A percentile compares a stretch with the other conserved stretches of the same genome.
These are phyloP conservation scores for Acrodontium crateriforme DNA, from an alignment of 2,329 filamentous ascomycete genomes.

Conservation along the genomic window DNA sequence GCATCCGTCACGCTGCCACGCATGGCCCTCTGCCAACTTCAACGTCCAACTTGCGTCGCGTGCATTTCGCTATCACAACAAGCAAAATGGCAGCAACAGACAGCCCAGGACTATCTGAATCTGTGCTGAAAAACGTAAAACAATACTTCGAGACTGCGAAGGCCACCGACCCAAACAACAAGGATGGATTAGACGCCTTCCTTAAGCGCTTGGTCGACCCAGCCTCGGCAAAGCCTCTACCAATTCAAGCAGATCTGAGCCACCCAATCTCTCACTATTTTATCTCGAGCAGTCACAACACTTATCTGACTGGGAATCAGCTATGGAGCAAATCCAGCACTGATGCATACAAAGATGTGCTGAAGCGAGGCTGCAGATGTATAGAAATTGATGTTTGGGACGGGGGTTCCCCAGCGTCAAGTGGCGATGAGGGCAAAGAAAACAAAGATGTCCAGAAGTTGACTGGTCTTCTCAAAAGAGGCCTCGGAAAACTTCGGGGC, in stretches of 20 bases:
- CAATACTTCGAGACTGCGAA: constrained; percentile 9
- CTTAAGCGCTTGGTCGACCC: constrained; percentile 25
- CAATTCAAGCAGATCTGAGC: constrained; percentile 13
- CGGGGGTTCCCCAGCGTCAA: constrained; percentile 39
- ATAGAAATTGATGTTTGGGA: constrained; percentile 96
- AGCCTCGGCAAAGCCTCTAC: constrained; percentile 7
- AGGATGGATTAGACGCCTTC: constrained; percentile 26
- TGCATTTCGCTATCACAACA: constrained; percentile 29
- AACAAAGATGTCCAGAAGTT: constrained; percentile 21
- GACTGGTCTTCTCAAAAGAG: constrained; percentile 15
- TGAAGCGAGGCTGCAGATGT: constrained; percentile 68
- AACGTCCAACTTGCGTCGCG: too few relatives aligned
- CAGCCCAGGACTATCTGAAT: constrained; percentile 5
- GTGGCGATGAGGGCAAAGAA: constrained; percentile 16
- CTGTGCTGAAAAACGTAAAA: constrained; percentile 14
- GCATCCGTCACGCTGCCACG: too few relatives aligned
- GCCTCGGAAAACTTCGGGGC: constrained; percentile 13
- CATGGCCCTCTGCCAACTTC: too few relatives aligned
- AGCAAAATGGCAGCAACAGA: constrained; percentile 1
- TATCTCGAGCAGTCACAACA: constrained; percentile 91
- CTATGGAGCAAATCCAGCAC: constrained; percentile 63
- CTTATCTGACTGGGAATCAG: constrained; percentile 79
- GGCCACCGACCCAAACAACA: not conserved
- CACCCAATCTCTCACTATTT: constrained; percentile 74
- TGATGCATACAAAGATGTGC: constrained; percentile 57